Evolutionary conservation across 495 filamentous ascomycete genomes (phyloP).

Genomic region (Penicillium lividum): DNA sequence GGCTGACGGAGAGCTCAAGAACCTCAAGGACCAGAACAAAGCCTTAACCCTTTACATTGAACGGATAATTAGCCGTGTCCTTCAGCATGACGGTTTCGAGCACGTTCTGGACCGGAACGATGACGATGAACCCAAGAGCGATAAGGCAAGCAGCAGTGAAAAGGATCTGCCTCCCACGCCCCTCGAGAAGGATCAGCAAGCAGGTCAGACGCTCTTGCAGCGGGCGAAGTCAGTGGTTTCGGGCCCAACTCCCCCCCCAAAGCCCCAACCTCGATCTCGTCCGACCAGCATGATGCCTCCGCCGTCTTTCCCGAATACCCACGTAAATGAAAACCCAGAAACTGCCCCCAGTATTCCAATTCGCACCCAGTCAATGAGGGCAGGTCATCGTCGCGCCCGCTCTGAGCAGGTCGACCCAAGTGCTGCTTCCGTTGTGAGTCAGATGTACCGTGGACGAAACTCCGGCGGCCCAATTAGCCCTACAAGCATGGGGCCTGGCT

Average conservation of each 20-base stretch:
- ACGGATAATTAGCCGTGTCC: constrained; percentile 91
- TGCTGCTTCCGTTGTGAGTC: constrained; percentile 72
- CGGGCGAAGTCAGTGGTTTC: constrained; percentile 73
- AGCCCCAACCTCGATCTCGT: constrained; percentile 52
- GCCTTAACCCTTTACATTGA: constrained; percentile 96
- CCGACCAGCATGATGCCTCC: constrained; percentile 64
- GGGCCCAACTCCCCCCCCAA: constrained; percentile 39
- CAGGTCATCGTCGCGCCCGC: constrained; percentile 58
- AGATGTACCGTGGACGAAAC: constrained; percentile 76
- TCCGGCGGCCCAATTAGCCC: constrained; percentile 59
- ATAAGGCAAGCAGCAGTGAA: constrained; percentile 47
- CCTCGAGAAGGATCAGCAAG: constrained; percentile 55
- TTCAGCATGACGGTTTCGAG: constrained; percentile 94
- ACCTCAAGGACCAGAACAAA: constrained; percentile 92
- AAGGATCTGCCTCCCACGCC: constrained; percentile 88
- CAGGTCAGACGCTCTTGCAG: constrained; percentile 64
- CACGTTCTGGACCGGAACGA: constrained; percentile 72
- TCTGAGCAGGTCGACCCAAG: constrained; percentile 68
- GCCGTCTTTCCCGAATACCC: constrained; percentile 35
- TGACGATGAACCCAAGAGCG: constrained; percentile 46
- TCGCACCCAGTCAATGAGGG: constrained; percentile 64
- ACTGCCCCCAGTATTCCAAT: constrained; percentile 86
- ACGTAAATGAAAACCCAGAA: constrained; percentile 65
- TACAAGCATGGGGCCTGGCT: constrained; percentile 46
- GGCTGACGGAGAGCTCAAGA: constrained; percentile 75